These are phyloP conservation scores for Lipomyces spencermartinsiae DNA, from an alignment of 805 yeast genomes.

Conservation along the genomic window DNA sequence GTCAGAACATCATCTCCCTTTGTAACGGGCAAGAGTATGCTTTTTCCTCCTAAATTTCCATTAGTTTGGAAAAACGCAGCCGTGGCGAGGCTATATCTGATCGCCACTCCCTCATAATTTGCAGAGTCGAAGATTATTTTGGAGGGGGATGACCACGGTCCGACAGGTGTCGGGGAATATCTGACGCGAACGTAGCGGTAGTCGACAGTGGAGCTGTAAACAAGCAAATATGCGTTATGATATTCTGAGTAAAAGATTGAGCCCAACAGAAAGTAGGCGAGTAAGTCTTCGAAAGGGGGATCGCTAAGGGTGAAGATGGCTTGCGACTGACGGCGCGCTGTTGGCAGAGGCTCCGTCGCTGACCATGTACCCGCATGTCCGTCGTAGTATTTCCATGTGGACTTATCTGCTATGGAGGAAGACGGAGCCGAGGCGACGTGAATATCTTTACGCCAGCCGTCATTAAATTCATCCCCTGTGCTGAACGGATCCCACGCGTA, in stretches of 20 bases:
- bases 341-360: slow-evolving; percentile 17
- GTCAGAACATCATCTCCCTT: too few species aligned
- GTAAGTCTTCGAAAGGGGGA: background rate
- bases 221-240: slow-evolving; percentile 13
- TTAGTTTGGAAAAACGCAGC: too few species aligned
- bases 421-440: slow-evolving; percentile 19
- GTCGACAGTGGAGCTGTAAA: background rate
- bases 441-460: slow-evolving; percentile 13
- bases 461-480: background rate
- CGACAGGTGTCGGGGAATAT: background rate
- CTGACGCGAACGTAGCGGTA: background rate
- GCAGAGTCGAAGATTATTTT: too few species aligned
- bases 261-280: slow-evolving; percentile 8
- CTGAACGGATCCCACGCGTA: slow-evolving; percentile 14
- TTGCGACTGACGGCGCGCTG: background rate
- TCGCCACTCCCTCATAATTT: too few species aligned
- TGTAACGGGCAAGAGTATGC: too few species aligned
- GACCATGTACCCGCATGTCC: slow-evolving; percentile 13
- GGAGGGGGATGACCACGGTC: slow-evolving; percentile 1
- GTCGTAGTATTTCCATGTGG: slow-evolving; percentile 20
- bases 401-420: slow-evolving; percentile 11
- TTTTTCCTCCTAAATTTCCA: too few species aligned
- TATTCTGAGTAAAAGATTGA: slow-evolving; percentile 23
- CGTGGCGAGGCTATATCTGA: too few species aligned
- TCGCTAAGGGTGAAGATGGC: slow-evolving; percentile 11